Percentiles rank a stretch among this genome's conserved stretches.
phyloP scores from a whole-genome alignment of 257 asterid genomes.

The Vinca minor region DNA sequence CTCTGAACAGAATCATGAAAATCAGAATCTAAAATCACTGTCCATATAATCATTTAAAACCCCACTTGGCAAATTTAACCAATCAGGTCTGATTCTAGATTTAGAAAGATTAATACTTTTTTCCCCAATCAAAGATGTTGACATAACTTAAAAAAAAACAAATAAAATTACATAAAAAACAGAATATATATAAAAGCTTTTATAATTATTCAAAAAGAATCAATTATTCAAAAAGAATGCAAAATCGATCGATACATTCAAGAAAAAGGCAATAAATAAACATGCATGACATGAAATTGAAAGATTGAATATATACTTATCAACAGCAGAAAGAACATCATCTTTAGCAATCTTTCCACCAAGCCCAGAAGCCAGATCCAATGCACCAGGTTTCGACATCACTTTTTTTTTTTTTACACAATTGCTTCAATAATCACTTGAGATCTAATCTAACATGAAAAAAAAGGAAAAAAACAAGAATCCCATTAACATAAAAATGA shows the following conservation, averaged over 20 bases:
- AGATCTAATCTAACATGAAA: too few relatives aligned
- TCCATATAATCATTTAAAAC: background rate
- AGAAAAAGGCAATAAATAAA: background rate
- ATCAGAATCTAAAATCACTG: background rate
- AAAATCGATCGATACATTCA: background rate
- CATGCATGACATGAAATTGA: slow-evolving; percentile 6
- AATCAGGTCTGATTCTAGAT: background rate
- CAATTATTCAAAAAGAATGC: background rate
- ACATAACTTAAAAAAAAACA: background rate
- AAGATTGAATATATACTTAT: slow-evolving; percentile 34
- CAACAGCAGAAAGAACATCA: slow-evolving; percentile 79
- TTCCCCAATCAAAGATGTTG: background rate
- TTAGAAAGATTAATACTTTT: too few relatives aligned
- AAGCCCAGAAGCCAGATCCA: slow-evolving; percentile 88
- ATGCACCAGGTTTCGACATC: slow-evolving; percentile 68
- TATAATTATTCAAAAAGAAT: background rate
- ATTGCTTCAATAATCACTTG: background rate
- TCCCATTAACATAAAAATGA: background rate
- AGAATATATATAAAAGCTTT: too few relatives aligned
- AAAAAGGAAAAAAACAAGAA: background rate
- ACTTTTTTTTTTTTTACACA: too few relatives aligned
- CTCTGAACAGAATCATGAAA: background rate
- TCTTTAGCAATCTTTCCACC: slow-evolving; percentile 78
- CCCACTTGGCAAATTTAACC: background rate
- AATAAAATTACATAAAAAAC: background rate